These are phyloP conservation scores for Cyclocybe cylindracea DNA, from an alignment of 768 basidiomycete species.

Conservation along the genomic window DNA sequence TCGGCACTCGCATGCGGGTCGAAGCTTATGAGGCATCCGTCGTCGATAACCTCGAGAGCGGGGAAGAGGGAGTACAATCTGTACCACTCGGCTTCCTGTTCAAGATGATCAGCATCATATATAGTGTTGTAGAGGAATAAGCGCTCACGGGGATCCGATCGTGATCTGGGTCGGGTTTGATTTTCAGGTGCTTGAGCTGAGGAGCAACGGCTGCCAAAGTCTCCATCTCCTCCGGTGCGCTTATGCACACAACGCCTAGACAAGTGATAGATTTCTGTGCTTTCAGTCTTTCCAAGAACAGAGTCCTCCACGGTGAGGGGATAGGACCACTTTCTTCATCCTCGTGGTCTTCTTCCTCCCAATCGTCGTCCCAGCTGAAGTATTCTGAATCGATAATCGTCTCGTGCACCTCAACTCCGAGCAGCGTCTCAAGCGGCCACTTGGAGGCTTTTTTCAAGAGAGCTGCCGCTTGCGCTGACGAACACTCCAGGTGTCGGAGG, in stretches of 20 bases:
- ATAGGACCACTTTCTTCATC: background rate
- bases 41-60: background rate
- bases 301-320: slow-evolving; percentile 3
- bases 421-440: slow-evolving; percentile 1
- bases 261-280: slow-evolving; percentile 1
- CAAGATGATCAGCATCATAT: background rate
- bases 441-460: background rate
- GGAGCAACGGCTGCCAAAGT: background rate
- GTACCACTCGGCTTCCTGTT: background rate
- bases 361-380: slow-evolving; percentile 3
- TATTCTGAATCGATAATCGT: background rate
- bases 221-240: background rate
- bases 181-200: slow-evolving; percentile 4
- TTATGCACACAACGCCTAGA: background rate
- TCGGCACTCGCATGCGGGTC: background rate
- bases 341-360: background rate
- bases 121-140: background rate
- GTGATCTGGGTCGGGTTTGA: background rate
- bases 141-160: background rate
- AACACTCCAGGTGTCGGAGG: slow-evolving; percentile 2
- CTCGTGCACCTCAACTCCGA: slow-evolving; percentile 3
- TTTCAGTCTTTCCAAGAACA: background rate
- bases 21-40: background rate
- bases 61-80: background rate
- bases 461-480: slow-evolving; percentile 3